Evolutionary conservation across 805 yeast species (phyloP), one percentile per base, ranked within the genome.

Genomic region (Lipomyces lipofer): DNA sequence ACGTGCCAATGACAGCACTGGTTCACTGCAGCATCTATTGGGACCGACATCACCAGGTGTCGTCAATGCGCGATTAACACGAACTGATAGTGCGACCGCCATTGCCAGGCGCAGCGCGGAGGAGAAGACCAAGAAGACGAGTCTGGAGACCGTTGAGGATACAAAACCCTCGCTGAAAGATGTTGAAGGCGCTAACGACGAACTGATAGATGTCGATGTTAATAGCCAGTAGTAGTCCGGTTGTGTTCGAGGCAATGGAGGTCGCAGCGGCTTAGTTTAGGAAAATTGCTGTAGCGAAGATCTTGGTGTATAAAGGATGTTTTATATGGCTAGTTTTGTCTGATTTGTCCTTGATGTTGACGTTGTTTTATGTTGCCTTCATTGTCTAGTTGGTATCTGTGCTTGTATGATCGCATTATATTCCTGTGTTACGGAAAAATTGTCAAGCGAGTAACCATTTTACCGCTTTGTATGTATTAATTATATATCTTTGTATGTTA

Each of bases 11-110:
- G 47, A 10, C 24, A 32, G 44, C 29, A 38, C 54, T 13, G 51
- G 33, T 3, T 47, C 58, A 9, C 28, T 51, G 10, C 25, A 40
- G 4, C 51, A 28, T 39, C 27, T 47, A 17, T 36, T 47, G 21
- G 48, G 49, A n/a, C 54, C 51, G 10, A 39, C 29, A 10, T 49
- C 54, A 3, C 51, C 60, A 4, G 59, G 52, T 22, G 43, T 52
- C 2, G 51, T 52, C 10, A 9, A 43, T 17, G 54, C 60, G 8
- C 50, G 60, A 10, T 35, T 56, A 13, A 51, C 60, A 17, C 49
- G 56, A 36, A 45, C 40, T 32, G 40, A 36, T n/a, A 19, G 2
- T 17, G 40, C 25, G 4, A 6, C 21, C 25, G n/a, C n/a, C n/a
- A n/a, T n/a, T n/a, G 40, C 22, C 13, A 13, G 13, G 22, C 24